Evolutionary conservation across 2,329 filamentous ascomycete species (phyloP), one percentile per base, ranked within the genome.

Genomic region (Sphaerulina vaccinii): DNA sequence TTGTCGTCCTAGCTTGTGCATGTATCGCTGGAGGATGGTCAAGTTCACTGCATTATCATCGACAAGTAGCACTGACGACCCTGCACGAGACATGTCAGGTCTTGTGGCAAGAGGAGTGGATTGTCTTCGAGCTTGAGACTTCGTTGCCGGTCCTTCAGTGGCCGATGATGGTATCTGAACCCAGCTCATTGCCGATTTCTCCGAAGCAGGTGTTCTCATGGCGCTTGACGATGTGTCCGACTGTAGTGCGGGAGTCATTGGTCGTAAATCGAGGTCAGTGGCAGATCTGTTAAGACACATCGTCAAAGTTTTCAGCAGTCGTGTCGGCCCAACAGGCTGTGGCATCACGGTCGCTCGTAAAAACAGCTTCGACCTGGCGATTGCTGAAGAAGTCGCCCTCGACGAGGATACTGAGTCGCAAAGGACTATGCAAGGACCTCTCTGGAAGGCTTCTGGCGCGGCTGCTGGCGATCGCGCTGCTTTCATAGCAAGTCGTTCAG

Each of bases 31-130:
- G 8, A 63, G 56, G 2, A 64, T 41, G 3, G 43, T 39, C 8
- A 68, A 58, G 40, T 68, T 67, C 48, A 68, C 57, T 1, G 53
- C 50, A 41, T 67, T 67, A 49, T 68, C 66, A 37, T 68, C 66
- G 2, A 67, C 65, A 1, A 68, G 41, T 1, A 67, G 52, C 4
- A 66, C 55, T 15, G 51, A 38, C 32, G 32, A 35, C 5, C 16
- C 32, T 6, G 32, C 5, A 15, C 5, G 13, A 6, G 32, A 35
- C 32, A 35, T 35, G 5, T 11, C 11, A 5, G 32, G 32, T 35
- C 32, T 35, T n/a, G 32, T 35, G 32, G 32, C 13, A 5, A 5
- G 32, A n/a, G 13, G 32, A 15, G 5, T 5, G 13, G 5, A 15
- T 5, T 5, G 6, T 15, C 32, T 35, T 6, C 5, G 5, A n/a